phyloP scores from a whole-genome alignment of 352 stramenopile species.

The Bremia lactucae region DNA sequence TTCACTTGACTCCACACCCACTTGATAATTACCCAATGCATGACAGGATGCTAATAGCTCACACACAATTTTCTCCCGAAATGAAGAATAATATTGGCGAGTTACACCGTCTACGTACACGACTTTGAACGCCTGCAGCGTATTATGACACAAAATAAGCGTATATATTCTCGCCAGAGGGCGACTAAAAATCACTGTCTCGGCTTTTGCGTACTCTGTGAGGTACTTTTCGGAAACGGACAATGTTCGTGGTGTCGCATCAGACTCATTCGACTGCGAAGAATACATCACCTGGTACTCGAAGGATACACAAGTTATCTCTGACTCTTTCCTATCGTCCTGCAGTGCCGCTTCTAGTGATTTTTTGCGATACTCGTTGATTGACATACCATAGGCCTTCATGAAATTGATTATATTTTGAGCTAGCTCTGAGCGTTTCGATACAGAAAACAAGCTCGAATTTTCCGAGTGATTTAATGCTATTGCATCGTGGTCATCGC shows the following conservation, averaged over 20 bases:
- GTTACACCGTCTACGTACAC: slow-evolving; percentile 64
- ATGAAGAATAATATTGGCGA: slow-evolving; percentile 51
- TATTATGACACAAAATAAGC: slow-evolving; percentile 55
- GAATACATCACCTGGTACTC: slow-evolving; percentile 64
- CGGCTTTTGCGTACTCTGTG: slow-evolving; percentile 40
- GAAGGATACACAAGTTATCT: slow-evolving; percentile 35
- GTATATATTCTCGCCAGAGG: slow-evolving; percentile 62
- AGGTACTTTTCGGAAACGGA: slow-evolving; percentile 65
- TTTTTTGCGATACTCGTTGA: slow-evolving; percentile 81
- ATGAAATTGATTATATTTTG: slow-evolving; percentile 59
- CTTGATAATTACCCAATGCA: slow-evolving; percentile 57
- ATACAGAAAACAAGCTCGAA: slow-evolving; percentile 67
- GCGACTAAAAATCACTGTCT: slow-evolving; percentile 53
- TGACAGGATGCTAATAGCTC: slow-evolving; percentile 68
- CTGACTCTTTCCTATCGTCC: slow-evolving; percentile 23
- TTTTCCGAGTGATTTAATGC: slow-evolving; percentile 72
- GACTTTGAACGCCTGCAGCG: slow-evolving; percentile 55
- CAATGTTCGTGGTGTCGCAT: slow-evolving; percentile 26
- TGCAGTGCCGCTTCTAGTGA: slow-evolving; percentile 51
- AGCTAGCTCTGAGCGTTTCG: slow-evolving; percentile 56
- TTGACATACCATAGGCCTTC: slow-evolving; percentile 66
- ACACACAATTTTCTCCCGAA: slow-evolving; percentile 65
- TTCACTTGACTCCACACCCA: slow-evolving; percentile 40
- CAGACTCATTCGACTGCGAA: slow-evolving; percentile 33
- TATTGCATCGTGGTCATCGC: slow-evolving; percentile 59